Evolutionary conservation across 2,329 filamentous ascomycete genomes (phyloP).

Genomic region (Monosporascus sp.): DNA sequence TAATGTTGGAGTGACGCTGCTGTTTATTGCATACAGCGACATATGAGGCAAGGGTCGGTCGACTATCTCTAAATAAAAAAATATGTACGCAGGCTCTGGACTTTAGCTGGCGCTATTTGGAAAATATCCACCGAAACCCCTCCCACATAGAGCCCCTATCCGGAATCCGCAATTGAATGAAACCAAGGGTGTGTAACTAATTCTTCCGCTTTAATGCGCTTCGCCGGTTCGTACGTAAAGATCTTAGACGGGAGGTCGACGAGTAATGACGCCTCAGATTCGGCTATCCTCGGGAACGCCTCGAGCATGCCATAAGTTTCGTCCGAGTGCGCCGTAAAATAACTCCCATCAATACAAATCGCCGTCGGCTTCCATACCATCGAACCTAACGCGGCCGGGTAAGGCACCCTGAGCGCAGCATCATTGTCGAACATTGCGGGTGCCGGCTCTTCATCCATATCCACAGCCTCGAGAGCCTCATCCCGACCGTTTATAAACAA

Average conservation of each 20-base stretch:
- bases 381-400: constrained; percentile 7
- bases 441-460: constrained; percentile 1
- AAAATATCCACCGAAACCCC: too few species aligned
- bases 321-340: constrained; percentile 11
- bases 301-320: constrained; percentile 5
- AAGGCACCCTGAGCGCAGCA: not conserved
- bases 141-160: too few species aligned
- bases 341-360: constrained; percentile 7
- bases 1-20: too few species aligned
- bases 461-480: not conserved
- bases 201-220: constrained; percentile 12
- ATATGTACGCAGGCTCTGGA: too few species aligned
- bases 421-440: constrained; percentile 3
- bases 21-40: too few species aligned
- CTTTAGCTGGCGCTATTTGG: too few species aligned
- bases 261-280: constrained; percentile 15
- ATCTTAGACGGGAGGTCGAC: constrained; percentile 18
- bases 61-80: too few species aligned
- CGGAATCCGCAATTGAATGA: not conserved
- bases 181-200: constrained; percentile 22
- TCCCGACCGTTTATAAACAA: constrained; percentile 1
- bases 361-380: constrained; percentile 16
- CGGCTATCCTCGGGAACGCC: constrained; percentile 13
- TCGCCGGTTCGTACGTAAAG: constrained; percentile 16
- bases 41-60: too few species aligned